Percentiles rank a stretch among this genome's conserved stretches.
phyloP scores from a whole-genome alignment of 2,329 filamentous ascomycete species.

The Seiridium cupressi region DNA sequence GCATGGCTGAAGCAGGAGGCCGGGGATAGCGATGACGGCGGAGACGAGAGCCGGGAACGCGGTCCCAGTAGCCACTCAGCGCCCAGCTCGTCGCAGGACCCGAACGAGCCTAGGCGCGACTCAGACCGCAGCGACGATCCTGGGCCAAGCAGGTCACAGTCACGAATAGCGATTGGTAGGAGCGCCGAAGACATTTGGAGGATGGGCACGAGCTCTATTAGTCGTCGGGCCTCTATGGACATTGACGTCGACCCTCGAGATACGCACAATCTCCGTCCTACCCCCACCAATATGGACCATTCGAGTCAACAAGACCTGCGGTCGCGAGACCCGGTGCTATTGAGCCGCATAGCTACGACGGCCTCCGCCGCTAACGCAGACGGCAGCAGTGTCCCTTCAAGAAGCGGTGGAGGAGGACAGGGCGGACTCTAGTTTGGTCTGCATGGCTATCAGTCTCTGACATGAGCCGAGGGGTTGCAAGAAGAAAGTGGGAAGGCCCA shows the following conservation, averaged over 20 bases:
- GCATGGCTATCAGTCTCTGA: neutral
- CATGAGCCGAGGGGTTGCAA: neutral
- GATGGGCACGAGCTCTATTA: conserved; percentile 21
- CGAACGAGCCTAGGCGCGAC: conserved; percentile 16
- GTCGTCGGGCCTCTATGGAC: conserved; percentile 25
- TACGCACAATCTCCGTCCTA: conserved; percentile 14
- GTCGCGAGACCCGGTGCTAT: conserved; percentile 20
- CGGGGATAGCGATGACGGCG: conserved; percentile 14
- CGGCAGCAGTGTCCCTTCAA: neutral
- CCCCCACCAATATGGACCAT: conserved; percentile 9
- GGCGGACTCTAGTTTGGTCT: neutral
- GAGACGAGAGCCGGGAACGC: conserved; percentile 22
- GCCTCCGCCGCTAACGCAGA: neutral
- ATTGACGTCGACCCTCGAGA: conserved; percentile 27
- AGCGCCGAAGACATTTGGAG: conserved; percentile 28
- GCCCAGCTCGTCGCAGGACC: conserved; percentile 18
- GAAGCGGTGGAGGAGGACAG: neutral
- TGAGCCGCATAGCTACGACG: conserved; percentile 22
- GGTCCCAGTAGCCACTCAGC: conserved; percentile 15
- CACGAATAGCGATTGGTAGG: conserved; percentile 25
- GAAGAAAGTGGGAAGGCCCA: too few relatives aligned
- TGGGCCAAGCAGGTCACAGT: conserved; percentile 14
- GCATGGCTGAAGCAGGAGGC: conserved; percentile 31
- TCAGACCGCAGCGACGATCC: conserved; percentile 22
- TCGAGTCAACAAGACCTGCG: conserved; percentile 7